phyloP scores from a whole-genome alignment of 352 stramenopile genomes.

The Phytophthora palmivora region DNA sequence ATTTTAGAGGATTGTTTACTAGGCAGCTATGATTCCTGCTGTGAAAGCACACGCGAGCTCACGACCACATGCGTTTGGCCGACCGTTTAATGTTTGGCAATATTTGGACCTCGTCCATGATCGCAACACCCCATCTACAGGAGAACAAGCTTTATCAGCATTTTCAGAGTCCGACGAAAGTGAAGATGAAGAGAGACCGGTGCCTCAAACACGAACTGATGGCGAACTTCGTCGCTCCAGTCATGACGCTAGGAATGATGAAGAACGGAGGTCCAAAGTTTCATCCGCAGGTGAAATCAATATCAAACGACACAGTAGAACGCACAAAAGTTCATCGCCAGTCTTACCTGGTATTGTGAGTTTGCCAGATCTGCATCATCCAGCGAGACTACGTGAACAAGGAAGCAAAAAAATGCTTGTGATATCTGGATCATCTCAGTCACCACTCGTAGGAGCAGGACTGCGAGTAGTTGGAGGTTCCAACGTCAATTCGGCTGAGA shows the following conservation, averaged over 20 bases:
- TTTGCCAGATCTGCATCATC: constrained; percentile 47
- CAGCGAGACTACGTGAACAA: constrained; percentile 7
- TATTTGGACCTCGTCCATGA: constrained; percentile 66
- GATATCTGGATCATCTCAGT: constrained; percentile 10
- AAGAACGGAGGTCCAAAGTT: constrained; percentile 10
- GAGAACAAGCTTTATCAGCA: constrained; percentile 5
- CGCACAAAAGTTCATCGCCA: constrained; percentile 15
- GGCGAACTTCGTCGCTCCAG: neutral
- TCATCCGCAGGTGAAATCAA: neutral
- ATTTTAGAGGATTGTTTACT: constrained; percentile 16
- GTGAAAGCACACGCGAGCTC: constrained; percentile 11
- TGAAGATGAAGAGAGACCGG: constrained; percentile 18
- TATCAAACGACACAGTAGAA: constrained; percentile 7
- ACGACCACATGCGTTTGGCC: constrained; percentile 59
- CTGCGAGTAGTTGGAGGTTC: constrained; percentile 11
- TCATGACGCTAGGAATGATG: neutral
- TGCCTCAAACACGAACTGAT: neutral
- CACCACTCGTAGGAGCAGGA: constrained; percentile 9
- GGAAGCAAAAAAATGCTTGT: constrained; percentile 6
- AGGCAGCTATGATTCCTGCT: constrained; percentile 19
- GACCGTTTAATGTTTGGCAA: constrained; percentile 78
- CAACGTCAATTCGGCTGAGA: constrained; percentile 48
- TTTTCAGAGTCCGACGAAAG: constrained; percentile 16
- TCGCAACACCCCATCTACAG: constrained; percentile 32
- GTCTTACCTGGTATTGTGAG: constrained; percentile 37